phyloP scores from a whole-genome alignment of 202 grass and related monocot genomes.

The Bolboschoenoplectus hybrid region DNA sequence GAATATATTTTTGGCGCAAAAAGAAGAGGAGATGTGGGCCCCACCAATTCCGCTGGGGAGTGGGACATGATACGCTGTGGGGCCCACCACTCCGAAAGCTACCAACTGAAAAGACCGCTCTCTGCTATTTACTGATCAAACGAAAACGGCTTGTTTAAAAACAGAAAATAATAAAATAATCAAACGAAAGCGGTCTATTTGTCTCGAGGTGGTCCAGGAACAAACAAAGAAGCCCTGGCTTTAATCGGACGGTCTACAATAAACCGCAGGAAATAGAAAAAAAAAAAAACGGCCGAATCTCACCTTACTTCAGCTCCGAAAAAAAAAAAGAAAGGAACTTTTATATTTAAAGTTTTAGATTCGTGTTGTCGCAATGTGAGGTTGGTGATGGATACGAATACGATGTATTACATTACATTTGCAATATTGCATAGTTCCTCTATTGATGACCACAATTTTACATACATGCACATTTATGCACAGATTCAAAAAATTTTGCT shows the following conservation, averaged over 20 bases:
- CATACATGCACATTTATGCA: not conserved
- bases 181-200: not conserved
- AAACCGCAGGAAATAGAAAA: not conserved
- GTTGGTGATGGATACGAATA: not conserved
- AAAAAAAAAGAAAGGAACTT: too few relatives aligned
- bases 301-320: too few relatives aligned
- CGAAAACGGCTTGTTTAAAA: not conserved
- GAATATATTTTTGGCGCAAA: conserved; percentile 23
- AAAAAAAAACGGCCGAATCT: too few relatives aligned
- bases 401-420: not conserved
- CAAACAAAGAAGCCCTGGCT: not conserved
- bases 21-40: not conserved
- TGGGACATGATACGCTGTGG: not conserved
- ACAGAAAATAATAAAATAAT: not conserved
- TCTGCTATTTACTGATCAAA: not conserved
- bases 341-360: too few relatives aligned
- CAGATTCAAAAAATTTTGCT: not conserved
- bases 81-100: not conserved
- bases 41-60: not conserved
- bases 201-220: not conserved
- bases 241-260: not conserved
- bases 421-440: not conserved
- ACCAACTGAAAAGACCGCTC: conserved; percentile 6
- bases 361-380: not conserved
- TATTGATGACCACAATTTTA: not conserved